phyloP scores from a whole-genome alignment of 352 stramenopile species.

The Globisporangium heterothallicum region DNA sequence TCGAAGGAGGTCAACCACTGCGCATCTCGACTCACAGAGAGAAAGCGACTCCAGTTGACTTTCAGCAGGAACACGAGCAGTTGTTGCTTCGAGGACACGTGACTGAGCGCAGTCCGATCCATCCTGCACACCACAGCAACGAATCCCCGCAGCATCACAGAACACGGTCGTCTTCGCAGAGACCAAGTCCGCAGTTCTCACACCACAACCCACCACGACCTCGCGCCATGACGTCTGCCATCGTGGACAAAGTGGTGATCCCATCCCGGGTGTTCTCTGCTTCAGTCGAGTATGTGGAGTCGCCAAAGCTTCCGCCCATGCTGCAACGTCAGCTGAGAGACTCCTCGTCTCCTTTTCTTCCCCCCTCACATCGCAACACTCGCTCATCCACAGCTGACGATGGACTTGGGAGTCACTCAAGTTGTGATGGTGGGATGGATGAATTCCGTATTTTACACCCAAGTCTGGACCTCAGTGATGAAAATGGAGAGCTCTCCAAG shows the following conservation, averaged over 20 bases:
- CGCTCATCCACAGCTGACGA: slow-evolving; percentile 5
- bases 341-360: not conserved
- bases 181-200: slow-evolving; percentile 3
- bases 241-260: slow-evolving; percentile 16
- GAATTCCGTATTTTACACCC: slow-evolving; percentile 59
- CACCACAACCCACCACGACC: not conserved
- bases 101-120: not conserved
- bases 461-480: slow-evolving; percentile 44
- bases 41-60: not conserved
- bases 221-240: not conserved
- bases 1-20: not conserved
- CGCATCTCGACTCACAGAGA: not conserved
- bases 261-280: slow-evolving; percentile 24
- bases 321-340: slow-evolving; percentile 20
- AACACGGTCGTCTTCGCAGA: not conserved
- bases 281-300: slow-evolving; percentile 29
- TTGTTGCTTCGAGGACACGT: not conserved
- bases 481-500: slow-evolving; percentile 49
- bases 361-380: not conserved
- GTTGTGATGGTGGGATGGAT: slow-evolving; percentile 15
- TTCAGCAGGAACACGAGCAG: not conserved
- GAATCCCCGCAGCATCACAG: not conserved
- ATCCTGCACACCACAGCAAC: too few relatives aligned
- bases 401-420: slow-evolving; percentile 1
- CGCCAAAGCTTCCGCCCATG: slow-evolving; percentile 30